These are phyloP conservation scores for Hanseniaspora sp. DNA, from an alignment of 1,139 yeast species.

Conservation along the genomic window DNA sequence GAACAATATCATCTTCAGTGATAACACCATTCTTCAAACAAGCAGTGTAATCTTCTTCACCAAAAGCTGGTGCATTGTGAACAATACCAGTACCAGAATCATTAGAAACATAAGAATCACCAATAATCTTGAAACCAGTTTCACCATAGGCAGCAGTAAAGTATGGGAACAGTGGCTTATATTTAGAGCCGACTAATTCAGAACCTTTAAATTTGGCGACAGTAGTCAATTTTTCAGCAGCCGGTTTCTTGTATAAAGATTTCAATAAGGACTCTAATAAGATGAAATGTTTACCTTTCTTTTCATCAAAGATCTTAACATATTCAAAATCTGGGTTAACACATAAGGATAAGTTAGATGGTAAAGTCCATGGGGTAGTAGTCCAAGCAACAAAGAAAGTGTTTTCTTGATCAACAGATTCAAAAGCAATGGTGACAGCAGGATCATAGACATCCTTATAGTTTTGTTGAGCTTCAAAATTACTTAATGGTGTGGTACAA, in stretches of 20 bases:
- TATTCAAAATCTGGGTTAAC: constrained; percentile 88
- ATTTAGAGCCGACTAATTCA: constrained; percentile 65
- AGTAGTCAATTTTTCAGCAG: constrained; percentile 72
- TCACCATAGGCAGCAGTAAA: constrained; percentile 66
- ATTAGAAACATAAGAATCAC: constrained; percentile 72
- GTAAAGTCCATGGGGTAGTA: constrained; percentile 98
- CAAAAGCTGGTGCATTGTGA: constrained; percentile 96
- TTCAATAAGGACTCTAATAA: constrained; percentile 70
- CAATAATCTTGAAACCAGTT: constrained; percentile 68
- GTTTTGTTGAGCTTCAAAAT: constrained; percentile 96
- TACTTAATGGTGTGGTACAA: constrained; percentile 88
- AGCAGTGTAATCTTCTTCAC: constrained; percentile 93
- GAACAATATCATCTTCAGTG: constrained; percentile 57
- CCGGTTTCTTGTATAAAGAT: constrained; percentile 86
- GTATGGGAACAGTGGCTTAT: constrained; percentile 73
- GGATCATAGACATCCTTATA: constrained; percentile 97
- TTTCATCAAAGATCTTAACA: constrained; percentile 84
- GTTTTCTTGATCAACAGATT: constrained; percentile 64
- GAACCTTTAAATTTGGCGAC: constrained; percentile 71
- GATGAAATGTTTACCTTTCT: constrained; percentile 65
- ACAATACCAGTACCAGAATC: constrained; percentile 99
- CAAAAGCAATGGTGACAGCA: constrained; percentile 86
- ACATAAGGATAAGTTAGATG: constrained; percentile 83
- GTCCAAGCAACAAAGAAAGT: constrained; percentile 94
- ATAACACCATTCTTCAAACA: constrained; percentile 69